phyloP scores from a whole-genome alignment of 2,329 filamentous ascomycete species.

The Podosphaera xanthii region DNA sequence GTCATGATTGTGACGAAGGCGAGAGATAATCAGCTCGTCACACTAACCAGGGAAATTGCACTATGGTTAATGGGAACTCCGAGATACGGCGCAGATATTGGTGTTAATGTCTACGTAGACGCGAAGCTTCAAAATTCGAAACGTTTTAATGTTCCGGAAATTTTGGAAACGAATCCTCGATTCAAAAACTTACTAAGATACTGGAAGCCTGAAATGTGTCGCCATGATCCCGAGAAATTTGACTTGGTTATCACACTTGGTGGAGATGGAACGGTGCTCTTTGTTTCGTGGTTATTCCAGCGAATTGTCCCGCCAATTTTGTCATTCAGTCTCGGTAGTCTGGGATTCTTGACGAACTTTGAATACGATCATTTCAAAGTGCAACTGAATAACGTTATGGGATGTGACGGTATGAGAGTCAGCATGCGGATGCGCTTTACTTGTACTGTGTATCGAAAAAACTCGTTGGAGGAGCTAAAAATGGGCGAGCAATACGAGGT shows the following conservation, averaged over 20 bases:
- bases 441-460: conserved; percentile 77
- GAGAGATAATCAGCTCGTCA: conserved; percentile 78
- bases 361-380: conserved; percentile 73
- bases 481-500: conserved; percentile 95
- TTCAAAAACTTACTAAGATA: conserved; percentile 74
- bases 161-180: conserved; percentile 50
- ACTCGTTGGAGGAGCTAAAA: conserved; percentile 33
- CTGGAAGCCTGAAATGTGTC: conserved; percentile 92
- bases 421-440: conserved; percentile 98
- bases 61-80: conserved; percentile 76
- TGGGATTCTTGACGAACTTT: conserved; percentile 77
- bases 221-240: conserved; percentile 81
- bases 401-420: conserved; percentile 84
- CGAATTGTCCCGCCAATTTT: conserved; percentile 66
- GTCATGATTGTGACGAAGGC: conserved; percentile 99
- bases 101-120: conserved; percentile 95
- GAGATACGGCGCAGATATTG: conserved; percentile 70
- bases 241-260: conserved; percentile 79
- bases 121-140: conserved; percentile 75
- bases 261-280: conserved; percentile 69
- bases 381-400: conserved; percentile 76
- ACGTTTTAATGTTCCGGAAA: conserved; percentile 56
- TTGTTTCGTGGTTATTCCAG: conserved; percentile 83
- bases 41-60: conserved; percentile 67
- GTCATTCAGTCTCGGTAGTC: conserved; percentile 62